phyloP scores from a whole-genome alignment of 345 rosid genomes.

The Odontarrhena argentea region DNA sequence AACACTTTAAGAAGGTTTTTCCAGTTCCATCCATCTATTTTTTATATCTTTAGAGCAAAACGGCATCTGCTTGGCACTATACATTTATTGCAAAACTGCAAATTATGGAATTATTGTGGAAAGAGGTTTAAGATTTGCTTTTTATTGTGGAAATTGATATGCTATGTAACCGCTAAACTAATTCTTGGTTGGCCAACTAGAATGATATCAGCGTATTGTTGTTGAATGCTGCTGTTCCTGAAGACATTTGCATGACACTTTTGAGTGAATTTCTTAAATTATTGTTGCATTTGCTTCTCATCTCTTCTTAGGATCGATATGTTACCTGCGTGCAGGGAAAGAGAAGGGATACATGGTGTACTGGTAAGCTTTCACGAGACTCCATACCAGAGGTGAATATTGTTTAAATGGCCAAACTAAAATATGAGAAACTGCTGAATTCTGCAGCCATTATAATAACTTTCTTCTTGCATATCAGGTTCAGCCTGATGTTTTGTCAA shows the following conservation, averaged over 20 bases:
- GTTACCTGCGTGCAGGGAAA: slow-evolving; percentile 54
- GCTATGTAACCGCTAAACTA: slow-evolving; percentile 9
- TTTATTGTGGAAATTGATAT: not conserved
- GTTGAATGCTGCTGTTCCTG: slow-evolving; percentile 14
- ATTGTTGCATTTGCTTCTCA: slow-evolving; percentile 6
- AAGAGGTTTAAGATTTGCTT: slow-evolving; percentile 8
- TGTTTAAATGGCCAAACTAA: slow-evolving; percentile 9
- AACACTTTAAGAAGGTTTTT: slow-evolving; percentile 67
- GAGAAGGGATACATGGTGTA: slow-evolving; percentile 97
- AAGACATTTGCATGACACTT: slow-evolving; percentile 14
- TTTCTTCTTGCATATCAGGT: slow-evolving; percentile 46
- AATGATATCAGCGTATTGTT: slow-evolving; percentile 12
- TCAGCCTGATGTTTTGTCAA: slow-evolving; percentile 47
- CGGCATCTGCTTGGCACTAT: slow-evolving; percentile 13
- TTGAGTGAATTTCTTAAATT: slow-evolving; percentile 9
- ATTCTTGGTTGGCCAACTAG: slow-evolving; percentile 22
- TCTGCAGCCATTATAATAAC: slow-evolving; percentile 25
- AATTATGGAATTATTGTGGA: slow-evolving; percentile 14
- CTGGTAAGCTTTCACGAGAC: slow-evolving; percentile 60
- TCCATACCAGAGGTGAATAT: slow-evolving; percentile 41
- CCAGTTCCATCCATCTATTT: slow-evolving; percentile 4
- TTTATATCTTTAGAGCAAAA: not conserved
- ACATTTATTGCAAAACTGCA: slow-evolving; percentile 9
- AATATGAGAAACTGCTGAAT: slow-evolving; percentile 15
- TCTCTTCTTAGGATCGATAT: slow-evolving; percentile 31